Evolutionary conservation across 495 filamentous ascomycete genomes (phyloP).

Genomic region (Aspergillus funiculosus): DNA sequence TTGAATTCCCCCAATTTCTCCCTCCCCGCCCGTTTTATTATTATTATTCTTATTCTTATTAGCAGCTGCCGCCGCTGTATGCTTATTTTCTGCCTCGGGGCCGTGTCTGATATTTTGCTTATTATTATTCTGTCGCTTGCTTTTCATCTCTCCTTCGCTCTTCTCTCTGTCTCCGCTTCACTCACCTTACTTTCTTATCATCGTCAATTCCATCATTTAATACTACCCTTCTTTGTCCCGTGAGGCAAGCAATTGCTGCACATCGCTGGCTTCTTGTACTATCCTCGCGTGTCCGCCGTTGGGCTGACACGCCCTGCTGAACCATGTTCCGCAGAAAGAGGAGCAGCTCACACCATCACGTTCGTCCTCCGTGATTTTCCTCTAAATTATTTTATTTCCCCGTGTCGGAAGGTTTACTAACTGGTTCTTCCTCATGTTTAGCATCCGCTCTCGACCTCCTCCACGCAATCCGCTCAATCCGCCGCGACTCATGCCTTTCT

Average conservation of each 20-base stretch:
- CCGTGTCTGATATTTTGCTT: not conserved
- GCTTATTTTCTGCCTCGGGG: not conserved
- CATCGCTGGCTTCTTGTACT: not conserved
- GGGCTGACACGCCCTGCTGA: constrained; percentile 9
- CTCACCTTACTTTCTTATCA: not conserved
- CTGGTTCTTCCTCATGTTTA: constrained; percentile 5
- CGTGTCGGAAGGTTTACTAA: not conserved
- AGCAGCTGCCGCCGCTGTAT: too few relatives aligned
- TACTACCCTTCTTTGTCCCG: not conserved
- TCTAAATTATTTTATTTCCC: not conserved
- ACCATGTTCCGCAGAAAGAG: constrained; percentile 51
- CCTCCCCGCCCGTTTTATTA: not conserved
- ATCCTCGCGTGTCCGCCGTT: constrained; percentile 4
- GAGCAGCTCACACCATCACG: constrained; percentile 51
- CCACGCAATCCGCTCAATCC: constrained; percentile 62
- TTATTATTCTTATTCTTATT: not conserved
- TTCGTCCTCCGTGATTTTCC: constrained; percentile 30
- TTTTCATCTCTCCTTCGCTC: too few relatives aligned
- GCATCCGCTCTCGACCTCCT: constrained; percentile 54
- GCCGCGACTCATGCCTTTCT: constrained; percentile 80
- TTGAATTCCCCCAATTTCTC: too few relatives aligned
- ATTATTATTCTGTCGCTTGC: not conserved
- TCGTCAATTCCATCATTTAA: constrained; percentile 3
- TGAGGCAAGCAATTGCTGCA: constrained; percentile 2
- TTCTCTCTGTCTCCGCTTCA: not conserved